Percentiles rank a stretch among this genome's conserved stretches.
Evolutionary conservation across 441 rosid genomes (phyloP).

Genomic region (Daphne laureola): DNA sequence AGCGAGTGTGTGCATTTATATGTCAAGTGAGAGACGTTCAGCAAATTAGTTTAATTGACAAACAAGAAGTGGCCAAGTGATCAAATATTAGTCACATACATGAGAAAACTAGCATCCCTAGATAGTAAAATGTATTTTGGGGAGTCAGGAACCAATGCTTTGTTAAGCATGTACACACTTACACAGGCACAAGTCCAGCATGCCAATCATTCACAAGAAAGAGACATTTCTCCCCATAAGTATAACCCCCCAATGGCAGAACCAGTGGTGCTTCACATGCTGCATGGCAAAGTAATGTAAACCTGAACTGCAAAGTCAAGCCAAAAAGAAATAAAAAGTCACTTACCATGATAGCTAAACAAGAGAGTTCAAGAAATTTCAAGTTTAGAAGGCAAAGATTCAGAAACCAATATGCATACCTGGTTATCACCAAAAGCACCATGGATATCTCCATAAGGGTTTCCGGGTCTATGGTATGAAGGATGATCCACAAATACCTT

Average conservation of each 20-base stretch:
- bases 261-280: slow-evolving; percentile 97
- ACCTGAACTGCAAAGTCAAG: slow-evolving; percentile 75
- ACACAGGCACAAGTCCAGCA: slow-evolving; percentile 90
- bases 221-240: slow-evolving; percentile 86
- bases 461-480: slow-evolving; percentile 82
- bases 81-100: background rate
- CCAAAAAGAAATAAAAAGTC: slow-evolving; percentile 17
- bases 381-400: slow-evolving; percentile 6
- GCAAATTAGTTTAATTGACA: too few species aligned
- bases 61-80: too few species aligned
- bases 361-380: background rate
- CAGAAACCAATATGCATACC: slow-evolving; percentile 26
- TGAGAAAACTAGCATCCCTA: background rate
- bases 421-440: slow-evolving; percentile 96
- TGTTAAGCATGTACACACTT: slow-evolving; percentile 19
- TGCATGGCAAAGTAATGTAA: slow-evolving; percentile 85
- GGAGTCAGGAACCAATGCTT: slow-evolving; percentile 9
- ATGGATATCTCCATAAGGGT: slow-evolving; percentile 69
- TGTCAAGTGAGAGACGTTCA: too few species aligned
- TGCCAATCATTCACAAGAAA: slow-evolving; percentile 99
- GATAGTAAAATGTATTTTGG: background rate
- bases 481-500: slow-evolving; percentile 89
- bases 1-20: too few species aligned
- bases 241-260: slow-evolving; percentile 85
- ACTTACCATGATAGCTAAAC: slow-evolving; percentile 15